Percentiles rank a stretch among this genome's conserved stretches.
Conservation (phyloP, 148 eudicot genomes). For the Chenopodium quinoa region DNA sequence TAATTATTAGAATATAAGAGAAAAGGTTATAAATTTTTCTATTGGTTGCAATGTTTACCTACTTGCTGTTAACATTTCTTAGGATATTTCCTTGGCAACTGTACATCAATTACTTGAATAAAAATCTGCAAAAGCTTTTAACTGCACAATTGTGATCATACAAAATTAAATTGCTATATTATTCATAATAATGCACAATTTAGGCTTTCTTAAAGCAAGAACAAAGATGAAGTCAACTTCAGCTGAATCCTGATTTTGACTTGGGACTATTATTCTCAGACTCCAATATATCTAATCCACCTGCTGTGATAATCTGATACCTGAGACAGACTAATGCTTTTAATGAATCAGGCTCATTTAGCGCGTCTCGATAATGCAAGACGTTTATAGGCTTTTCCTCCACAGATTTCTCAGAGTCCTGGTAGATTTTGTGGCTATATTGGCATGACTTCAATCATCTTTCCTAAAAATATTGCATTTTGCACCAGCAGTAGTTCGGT, state of each 20-base stretch:
- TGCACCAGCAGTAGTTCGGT: neutral
- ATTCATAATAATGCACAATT: neutral
- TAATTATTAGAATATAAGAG: neutral
- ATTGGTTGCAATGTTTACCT: neutral
- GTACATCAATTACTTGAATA: neutral
- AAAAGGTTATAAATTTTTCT: neutral
- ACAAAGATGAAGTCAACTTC: neutral
- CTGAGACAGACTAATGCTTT: neutral
- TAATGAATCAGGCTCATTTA: neutral
- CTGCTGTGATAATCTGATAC: neutral
- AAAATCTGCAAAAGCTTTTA: neutral
- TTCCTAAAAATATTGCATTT: neutral
- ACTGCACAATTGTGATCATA: neutral
- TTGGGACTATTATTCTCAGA: neutral
- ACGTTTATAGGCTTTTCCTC: neutral
- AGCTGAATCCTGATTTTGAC: neutral
- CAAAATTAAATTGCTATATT: neutral
- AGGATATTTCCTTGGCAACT: neutral
- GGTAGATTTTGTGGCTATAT: neutral
- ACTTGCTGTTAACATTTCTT: no score
- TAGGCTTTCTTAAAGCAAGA: neutral
- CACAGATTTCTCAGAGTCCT: neutral
- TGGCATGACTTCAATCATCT: neutral
- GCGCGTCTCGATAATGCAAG: neutral
- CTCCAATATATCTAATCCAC: neutral